phyloP scores from a whole-genome alignment of 108 stramenopile species.

The Fistulifera pelliculosa region DNA sequence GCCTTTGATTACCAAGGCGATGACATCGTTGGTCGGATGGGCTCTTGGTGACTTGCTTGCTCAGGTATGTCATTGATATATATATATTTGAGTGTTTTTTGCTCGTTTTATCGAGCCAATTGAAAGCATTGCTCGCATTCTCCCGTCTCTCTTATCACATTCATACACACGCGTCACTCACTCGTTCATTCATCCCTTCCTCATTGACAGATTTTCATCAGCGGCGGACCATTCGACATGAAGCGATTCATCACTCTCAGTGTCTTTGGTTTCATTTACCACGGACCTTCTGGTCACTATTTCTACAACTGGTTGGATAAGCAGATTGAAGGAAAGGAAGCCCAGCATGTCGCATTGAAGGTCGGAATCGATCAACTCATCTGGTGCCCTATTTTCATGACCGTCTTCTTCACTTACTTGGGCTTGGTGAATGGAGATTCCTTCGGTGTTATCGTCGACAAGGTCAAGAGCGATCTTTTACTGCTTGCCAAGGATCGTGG shows the following conservation, averaged over 20 bases:
- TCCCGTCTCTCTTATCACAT: not conserved
- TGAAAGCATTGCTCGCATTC: not conserved
- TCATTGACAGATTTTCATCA: slow-evolving; percentile 76
- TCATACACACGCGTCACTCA: not conserved
- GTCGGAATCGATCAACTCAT: slow-evolving; percentile 91
- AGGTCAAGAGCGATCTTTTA: slow-evolving; percentile 90
- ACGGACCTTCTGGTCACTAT: slow-evolving; percentile 97
- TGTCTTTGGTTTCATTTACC: slow-evolving; percentile 93
- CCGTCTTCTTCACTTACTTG: slow-evolving; percentile 97
- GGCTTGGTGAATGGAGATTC: slow-evolving; percentile 89
- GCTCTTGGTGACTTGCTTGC: slow-evolving; percentile 92
- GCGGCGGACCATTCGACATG: slow-evolving; percentile 84
- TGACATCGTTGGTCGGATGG: slow-evolving; percentile 93
- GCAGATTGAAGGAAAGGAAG: slow-evolving; percentile 80
- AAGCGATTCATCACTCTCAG: slow-evolving; percentile 90
- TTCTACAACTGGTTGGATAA: slow-evolving; percentile 96
- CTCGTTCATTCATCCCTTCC: slow-evolving; percentile 4
- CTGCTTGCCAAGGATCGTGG: slow-evolving; percentile 95
- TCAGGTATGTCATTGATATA: slow-evolving; percentile 87
- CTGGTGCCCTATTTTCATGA: slow-evolving; percentile 97
- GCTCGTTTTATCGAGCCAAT: too few species aligned
- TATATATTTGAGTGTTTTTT: slow-evolving; percentile 1
- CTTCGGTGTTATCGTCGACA: slow-evolving; percentile 68
- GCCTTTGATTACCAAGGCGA: slow-evolving; percentile 91
- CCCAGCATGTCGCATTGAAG: slow-evolving; percentile 72